Conservation (phyloP, 495 filamentous ascomycete genomes). For the Aspergillus carlsbadensis region DNA sequence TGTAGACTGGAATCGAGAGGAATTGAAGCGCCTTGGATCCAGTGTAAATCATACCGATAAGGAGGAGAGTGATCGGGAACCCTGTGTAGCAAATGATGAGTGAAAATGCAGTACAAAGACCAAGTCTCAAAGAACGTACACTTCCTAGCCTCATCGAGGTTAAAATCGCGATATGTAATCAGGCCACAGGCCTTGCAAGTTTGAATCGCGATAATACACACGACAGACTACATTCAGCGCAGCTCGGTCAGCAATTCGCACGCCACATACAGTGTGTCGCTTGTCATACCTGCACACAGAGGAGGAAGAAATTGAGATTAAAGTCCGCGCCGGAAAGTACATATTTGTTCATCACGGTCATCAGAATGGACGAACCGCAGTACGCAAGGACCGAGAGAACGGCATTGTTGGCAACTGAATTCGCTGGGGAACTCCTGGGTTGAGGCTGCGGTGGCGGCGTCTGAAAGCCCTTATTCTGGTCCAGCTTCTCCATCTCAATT, state of each 20-base stretch:
- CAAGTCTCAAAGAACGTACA: slow-evolving; percentile 55
- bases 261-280: neutral
- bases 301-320: slow-evolving; percentile 96
- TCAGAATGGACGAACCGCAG: slow-evolving; percentile 91
- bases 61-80: slow-evolving; percentile 95
- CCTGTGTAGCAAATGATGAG: slow-evolving; percentile 51
- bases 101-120: neutral
- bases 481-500: slow-evolving; percentile 67
- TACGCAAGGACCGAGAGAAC: slow-evolving; percentile 82
- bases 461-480: slow-evolving; percentile 60
- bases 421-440: slow-evolving; percentile 30
- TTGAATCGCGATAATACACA: slow-evolving; percentile 88
- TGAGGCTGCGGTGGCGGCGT: slow-evolving; percentile 41
- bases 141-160: slow-evolving; percentile 83
- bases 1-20: slow-evolving; percentile 97
- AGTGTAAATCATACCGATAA: slow-evolving; percentile 99
- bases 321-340: slow-evolving; percentile 86
- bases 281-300: slow-evolving; percentile 76
- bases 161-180: slow-evolving; percentile 90
- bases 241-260: slow-evolving; percentile 15
- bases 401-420: slow-evolving; percentile 63
- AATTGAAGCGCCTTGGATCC: slow-evolving; percentile 94
- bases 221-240: slow-evolving; percentile 64
- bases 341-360: slow-evolving; percentile 99
- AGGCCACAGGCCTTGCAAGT: slow-evolving; percentile 77